These are phyloP conservation scores for Ceratocystis cubensis DNA, from an alignment of 2,329 filamentous ascomycete genomes.

Conservation along the genomic window DNA sequence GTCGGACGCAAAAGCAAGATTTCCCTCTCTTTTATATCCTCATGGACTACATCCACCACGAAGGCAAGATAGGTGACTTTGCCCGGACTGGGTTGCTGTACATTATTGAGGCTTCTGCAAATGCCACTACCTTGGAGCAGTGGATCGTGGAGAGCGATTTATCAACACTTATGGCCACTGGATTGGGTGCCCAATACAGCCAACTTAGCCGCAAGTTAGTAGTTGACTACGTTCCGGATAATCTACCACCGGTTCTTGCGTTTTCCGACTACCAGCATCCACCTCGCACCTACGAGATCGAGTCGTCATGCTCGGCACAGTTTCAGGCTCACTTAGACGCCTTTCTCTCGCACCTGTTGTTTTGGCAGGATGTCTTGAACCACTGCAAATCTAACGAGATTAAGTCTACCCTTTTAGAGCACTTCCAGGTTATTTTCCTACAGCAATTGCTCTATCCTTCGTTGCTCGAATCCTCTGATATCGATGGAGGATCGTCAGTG, in stretches of 20 bases:
- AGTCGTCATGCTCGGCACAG: constrained; percentile 59
- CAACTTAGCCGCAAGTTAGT: constrained; percentile 65
- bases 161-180: constrained; percentile 93
- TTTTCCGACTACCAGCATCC: constrained; percentile 80
- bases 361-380: constrained; percentile 97
- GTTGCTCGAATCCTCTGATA: constrained; percentile 87
- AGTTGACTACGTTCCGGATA: constrained; percentile 60
- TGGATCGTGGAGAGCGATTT: constrained; percentile 97
- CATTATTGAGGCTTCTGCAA: constrained; percentile 85
- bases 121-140: constrained; percentile 69
- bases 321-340: constrained; percentile 82
- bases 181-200: constrained; percentile 63
- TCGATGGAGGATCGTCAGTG: constrained; percentile 90
- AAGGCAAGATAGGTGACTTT: constrained; percentile 90
- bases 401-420: constrained; percentile 82
- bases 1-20: constrained; percentile 75
- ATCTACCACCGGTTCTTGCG: constrained; percentile 69
- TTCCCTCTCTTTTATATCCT: constrained; percentile 93
- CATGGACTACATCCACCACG: constrained; percentile 92
- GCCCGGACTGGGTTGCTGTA: constrained; percentile 87
- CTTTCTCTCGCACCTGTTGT: constrained; percentile 86
- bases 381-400: constrained; percentile 88
- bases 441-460: constrained; percentile 95
- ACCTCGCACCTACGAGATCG: constrained; percentile 54
- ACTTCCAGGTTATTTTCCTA: constrained; percentile 92